Conservation (phyloP, 768 basidiomycete species). For the Mycena epipterygia region DNA sequence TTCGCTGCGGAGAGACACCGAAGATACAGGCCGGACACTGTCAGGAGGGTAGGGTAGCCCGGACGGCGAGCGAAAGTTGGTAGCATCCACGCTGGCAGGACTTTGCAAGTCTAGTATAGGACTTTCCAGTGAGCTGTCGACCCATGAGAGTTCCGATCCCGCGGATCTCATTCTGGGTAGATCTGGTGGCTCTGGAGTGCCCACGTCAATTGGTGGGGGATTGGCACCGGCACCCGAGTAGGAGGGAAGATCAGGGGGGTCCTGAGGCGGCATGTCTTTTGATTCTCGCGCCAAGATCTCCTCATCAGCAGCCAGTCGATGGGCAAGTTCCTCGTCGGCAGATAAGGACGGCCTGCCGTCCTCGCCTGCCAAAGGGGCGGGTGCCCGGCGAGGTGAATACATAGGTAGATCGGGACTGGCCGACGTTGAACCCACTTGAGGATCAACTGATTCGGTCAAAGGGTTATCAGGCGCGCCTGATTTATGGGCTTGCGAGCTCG, state of each 20-base stretch:
- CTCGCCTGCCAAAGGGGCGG: slow-evolving; percentile 12
- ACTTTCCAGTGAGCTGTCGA: slow-evolving; percentile 12
- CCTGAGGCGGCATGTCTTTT: slow-evolving; percentile 22
- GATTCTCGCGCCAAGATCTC: slow-evolving; percentile 25
- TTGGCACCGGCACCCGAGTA: not conserved
- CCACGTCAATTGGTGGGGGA: not conserved
- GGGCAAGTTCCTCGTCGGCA: slow-evolving; percentile 47
- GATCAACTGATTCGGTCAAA: no score
- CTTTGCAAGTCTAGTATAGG: slow-evolving; percentile 11
- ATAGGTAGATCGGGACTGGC: slow-evolving; percentile 9
- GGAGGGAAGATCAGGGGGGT: slow-evolving; percentile 24
- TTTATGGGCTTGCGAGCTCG: not conserved
- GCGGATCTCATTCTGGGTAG: slow-evolving; percentile 38
- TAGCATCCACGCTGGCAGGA: slow-evolving; percentile 26
- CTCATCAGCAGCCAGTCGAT: slow-evolving; percentile 38
- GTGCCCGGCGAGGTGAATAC: slow-evolving; percentile 13
- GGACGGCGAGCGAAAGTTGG: slow-evolving; percentile 22
- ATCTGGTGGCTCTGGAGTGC: slow-evolving; percentile 6
- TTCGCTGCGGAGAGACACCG: slow-evolving; percentile 16
- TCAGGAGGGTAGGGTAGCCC: slow-evolving; percentile 24
- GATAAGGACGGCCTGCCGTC: slow-evolving; percentile 43
- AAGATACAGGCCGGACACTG: slow-evolving; percentile 2
- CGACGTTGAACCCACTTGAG: not conserved
- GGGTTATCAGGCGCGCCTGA: slow-evolving; percentile 20
- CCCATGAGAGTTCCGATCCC: slow-evolving; percentile 27